Percentiles rank a stretch among this genome's conserved stretches.
Conservation (phyloP, 2,329 filamentous ascomycete genomes). For the Corniculantispora saksenae region DNA sequence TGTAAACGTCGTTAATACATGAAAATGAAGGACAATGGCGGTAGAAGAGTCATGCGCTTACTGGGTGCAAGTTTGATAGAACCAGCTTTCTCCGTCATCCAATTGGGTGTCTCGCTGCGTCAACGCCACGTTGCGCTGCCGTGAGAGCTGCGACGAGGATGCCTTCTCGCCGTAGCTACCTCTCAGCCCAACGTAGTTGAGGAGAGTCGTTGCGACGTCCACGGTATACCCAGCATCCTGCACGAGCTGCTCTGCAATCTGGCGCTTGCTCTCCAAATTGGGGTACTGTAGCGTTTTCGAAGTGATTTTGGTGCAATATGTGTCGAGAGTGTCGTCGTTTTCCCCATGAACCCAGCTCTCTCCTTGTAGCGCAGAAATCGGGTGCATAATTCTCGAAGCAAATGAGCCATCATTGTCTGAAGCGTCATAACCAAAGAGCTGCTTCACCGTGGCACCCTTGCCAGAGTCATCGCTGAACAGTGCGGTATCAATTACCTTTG, state of each 20-base stretch:
- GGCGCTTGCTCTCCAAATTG: conserved; percentile 36
- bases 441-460: conserved; percentile 43
- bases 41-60: conserved; percentile 28
- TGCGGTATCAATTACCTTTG: conserved; percentile 52
- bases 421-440: conserved; percentile 34
- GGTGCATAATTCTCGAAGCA: conserved; percentile 41
- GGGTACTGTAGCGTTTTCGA: conserved; percentile 44
- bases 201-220: conserved; percentile 42
- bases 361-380: conserved; percentile 46
- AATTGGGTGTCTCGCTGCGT: neutral
- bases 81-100: conserved; percentile 42
- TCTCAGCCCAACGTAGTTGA: conserved; percentile 51
- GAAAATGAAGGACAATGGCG: neutral
- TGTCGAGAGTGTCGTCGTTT: conserved; percentile 42
- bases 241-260: conserved; percentile 42
- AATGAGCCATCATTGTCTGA: conserved; percentile 39
- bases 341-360: conserved; percentile 56
- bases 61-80: conserved; percentile 58
- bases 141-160: no score
- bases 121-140: neutral
- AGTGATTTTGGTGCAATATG: conserved; percentile 52
- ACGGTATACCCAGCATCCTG: conserved; percentile 42
- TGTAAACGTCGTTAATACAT: conserved; percentile 24
- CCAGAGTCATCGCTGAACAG: conserved; percentile 39
- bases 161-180: no score